Base-by-base conservation (phyloP, 2,329 filamentous ascomycete genomes). In the Fusarium incarnatum region DNA sequence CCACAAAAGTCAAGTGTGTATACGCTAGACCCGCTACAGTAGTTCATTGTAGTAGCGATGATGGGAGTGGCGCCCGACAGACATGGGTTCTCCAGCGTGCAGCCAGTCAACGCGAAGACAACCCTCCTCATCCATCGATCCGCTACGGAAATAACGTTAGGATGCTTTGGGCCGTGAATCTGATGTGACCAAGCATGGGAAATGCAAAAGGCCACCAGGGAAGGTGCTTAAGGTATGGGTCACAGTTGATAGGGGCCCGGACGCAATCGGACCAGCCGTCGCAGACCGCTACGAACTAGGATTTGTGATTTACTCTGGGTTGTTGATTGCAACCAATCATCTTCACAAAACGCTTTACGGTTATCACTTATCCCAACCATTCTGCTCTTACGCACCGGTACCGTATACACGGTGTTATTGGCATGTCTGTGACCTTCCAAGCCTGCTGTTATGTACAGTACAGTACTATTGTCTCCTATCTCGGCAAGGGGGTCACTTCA, bases 41-140 rank as follows among this genome's bases (percentile, higher is more conserved):
- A 50, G 68, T 76, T 73, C 69, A 62, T 62, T 72, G 71, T 66
- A 65, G 71, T 66, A 65, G 64, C 63, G 48, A 76, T 76, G 73
- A 76, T 76, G 73, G 74, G 74, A 73, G 73, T 76, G 74, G 73
- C 73, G 72, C 58, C 44, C 40, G 20, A 46, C 69, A 72, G 61
- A 67, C 73, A 76, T 70, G 72, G 73, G 54, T 47, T 55, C 34
- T 64, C 55, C 56, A 55, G 65, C 49, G 59, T 41, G 52, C 67
- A 74, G 49, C 73, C 72, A 76, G 71, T 76, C 49, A 55, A 64
- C 50, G 61, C 56, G 52, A 53, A 64, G 49, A 27, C 25, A 48
- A 44, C 66, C 63, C 61, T 70, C 70, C 74, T 55, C 56, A 50
- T 60, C 52, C 49, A 45, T 34, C 32, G 59, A 65, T 56, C 67